Evolutionary conservation across 257 asterid species (phyloP), one percentile per base, ranked within the genome.

Genomic region (Orobanche coerulescens): DNA sequence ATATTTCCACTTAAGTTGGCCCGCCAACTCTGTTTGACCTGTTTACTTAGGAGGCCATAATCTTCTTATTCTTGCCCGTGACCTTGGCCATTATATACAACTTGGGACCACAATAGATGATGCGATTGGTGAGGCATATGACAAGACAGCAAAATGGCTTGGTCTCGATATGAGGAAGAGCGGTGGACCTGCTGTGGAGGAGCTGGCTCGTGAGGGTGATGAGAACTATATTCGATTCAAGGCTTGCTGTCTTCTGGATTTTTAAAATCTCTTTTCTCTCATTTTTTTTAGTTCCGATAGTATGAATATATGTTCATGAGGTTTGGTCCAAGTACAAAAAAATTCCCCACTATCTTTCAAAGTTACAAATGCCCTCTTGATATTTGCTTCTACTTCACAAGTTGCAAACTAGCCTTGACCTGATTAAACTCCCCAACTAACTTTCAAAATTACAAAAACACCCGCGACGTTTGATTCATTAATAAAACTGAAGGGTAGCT

Each of bases 121-220:
- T 75, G 99, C 99, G 15, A 83, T 93, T 61, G 99, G 99, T 16
- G 99, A 93, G 83, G 96, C 99, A 65, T 93, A 93, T 65, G 99
- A 93, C 75, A 93, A 93, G 78, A 86, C 85, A 16, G 97, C 97
- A 60, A 89, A 89, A 79, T 93, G 97, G 99, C 99, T 93, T 67
- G 97, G 99, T 71, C 99, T 93, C 65, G 96, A 93, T 75, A 9
- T 93, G 84, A 84, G 97, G 58, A 93, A 71, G 82, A 93, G 99
- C 4, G 99, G 99, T n/a, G 99, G 99, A 46, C 97, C 99, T 6
- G 99, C 96, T 64, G 73, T 93, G 26, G 99, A 89, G 79, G 94
- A 89, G 75, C 82, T 93, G 68, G 99, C 99, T 76, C 84, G 50
- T 49, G 95, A 83, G 76, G 99, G 99, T 55, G 85, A 93, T 70